Evolutionary conservation across 352 stramenopile species (phyloP), one percentile per base, ranked within the genome.

Genomic region (Phytophthora constricta): DNA sequence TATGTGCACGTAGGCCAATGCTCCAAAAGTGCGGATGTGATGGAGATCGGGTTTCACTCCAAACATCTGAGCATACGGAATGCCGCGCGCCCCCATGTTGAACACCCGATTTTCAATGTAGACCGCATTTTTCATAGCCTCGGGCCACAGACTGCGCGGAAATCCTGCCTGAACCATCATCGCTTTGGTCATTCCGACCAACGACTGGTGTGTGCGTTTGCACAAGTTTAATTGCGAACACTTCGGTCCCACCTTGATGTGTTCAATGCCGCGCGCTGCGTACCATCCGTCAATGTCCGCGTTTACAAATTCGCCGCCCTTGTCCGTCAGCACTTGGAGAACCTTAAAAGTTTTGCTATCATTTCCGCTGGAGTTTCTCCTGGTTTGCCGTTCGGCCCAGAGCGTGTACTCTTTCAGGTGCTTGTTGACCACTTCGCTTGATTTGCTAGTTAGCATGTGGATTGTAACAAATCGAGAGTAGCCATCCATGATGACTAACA

Each of bases 61-160:
- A 9, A 68, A 68, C 8, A 62, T 23, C 51, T 62, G 56, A n/a
- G 62, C n/a, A 16, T 45, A 57, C 2, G 60, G 51, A 57, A 68
- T 26, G 7, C 42, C 43, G 25, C 56, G 43, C 2, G 60, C 51
- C 0, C 37, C 58, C 19, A 52, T 58, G 47, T 58, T 51, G 25
- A 45, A 65, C 0, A 60, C 49, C 14, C 41, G 31, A 22, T 41
- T 66, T 10, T 66, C 59, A 28, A 56, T 4, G 33, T 57, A 58
- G 34, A 65, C 58, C 5, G 58, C 58, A 43, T 65, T 65, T 22
- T 33, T 7, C n/a, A 65, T 8, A 19, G 47, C 58, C 22, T 58
- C 46, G 16, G 48, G 46, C 58, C 46, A 65, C 3, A 65, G 8
- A 17, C 46, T 52, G 1, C 25, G 20, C 1, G 58, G 37, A 46